Conservation (phyloP, 306 rosid genomes). For the Quercus wislizeni region DNA sequence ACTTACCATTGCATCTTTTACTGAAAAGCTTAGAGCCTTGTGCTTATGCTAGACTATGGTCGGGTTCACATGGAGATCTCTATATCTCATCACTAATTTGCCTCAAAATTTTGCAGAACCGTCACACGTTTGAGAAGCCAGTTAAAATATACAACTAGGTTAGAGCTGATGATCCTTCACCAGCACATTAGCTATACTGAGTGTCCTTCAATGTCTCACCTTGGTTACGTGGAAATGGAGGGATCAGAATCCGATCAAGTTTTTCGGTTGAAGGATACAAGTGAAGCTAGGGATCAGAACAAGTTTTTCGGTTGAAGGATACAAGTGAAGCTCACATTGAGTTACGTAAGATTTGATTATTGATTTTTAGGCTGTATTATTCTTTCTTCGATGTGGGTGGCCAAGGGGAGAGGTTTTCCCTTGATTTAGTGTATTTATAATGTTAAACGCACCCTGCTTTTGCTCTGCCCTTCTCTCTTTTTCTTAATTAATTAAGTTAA, state of each 20-base stretch:
- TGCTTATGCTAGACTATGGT: neutral
- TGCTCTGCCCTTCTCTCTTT: slow-evolving; percentile 1
- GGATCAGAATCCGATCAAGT: slow-evolving; percentile 9
- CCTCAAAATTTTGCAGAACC: slow-evolving; percentile 66
- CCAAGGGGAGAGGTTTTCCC: slow-evolving; percentile 3
- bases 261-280: slow-evolving; percentile 16
- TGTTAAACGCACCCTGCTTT: slow-evolving; percentile 9
- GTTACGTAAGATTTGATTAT: slow-evolving; percentile 7
- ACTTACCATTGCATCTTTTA: neutral
- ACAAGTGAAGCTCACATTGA: slow-evolving; percentile 18
- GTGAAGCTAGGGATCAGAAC: slow-evolving; percentile 20
- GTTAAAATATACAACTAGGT: slow-evolving; percentile 73
- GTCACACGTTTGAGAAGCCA: slow-evolving; percentile 72
- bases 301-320: slow-evolving; percentile 19
- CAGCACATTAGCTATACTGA: slow-evolving; percentile 12
- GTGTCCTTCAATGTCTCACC: slow-evolving; percentile 12
- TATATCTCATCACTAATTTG: slow-evolving; percentile 8
- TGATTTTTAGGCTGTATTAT: slow-evolving; percentile 11
- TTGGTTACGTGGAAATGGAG: slow-evolving; percentile 11
- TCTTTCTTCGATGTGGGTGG: slow-evolving; percentile 11
- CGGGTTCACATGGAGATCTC: slow-evolving; percentile 3
- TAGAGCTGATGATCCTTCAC: slow-evolving; percentile 17
- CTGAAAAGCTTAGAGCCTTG: neutral
- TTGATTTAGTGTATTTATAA: slow-evolving; percentile 14
- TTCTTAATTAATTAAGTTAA: slow-evolving; percentile 10